phyloP scores from a whole-genome alignment of 2,329 filamentous ascomycete species.

The Stemphylium beticola region DNA sequence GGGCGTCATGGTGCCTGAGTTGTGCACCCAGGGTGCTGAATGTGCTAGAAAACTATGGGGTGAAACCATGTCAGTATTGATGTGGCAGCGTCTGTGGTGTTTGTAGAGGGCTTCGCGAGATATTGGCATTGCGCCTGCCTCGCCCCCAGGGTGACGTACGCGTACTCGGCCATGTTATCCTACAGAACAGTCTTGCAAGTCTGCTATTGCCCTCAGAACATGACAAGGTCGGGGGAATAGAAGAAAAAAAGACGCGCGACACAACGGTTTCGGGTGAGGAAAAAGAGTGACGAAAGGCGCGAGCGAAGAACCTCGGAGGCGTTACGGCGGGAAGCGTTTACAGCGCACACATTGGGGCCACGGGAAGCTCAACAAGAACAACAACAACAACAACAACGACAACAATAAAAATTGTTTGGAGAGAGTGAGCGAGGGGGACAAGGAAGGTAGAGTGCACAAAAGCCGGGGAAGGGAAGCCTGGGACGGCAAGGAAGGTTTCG shows the following conservation, averaged over 20 bases:
- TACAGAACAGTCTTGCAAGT: conserved; percentile 5
- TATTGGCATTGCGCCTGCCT: conserved; percentile 11
- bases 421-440: not conserved
- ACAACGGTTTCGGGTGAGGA: conserved; percentile 1
- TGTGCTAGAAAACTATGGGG: conserved; percentile 40
- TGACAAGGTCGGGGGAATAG: conserved; percentile 11
- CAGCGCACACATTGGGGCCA: conserved; percentile 12
- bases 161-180: conserved; percentile 32
- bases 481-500: not conserved
- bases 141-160: conserved; percentile 23
- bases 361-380: not conserved
- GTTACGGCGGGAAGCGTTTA: conserved; percentile 11
- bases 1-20: conserved; percentile 43
- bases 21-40: conserved; percentile 43
- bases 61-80: conserved; percentile 17
- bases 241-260: not conserved
- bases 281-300: conserved; percentile 45
- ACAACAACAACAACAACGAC: too few species aligned
- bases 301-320: conserved; percentile 17
- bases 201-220: conserved; percentile 9
- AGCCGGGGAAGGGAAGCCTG: not conserved
- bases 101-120: not conserved
- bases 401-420: not conserved
- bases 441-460: not conserved
- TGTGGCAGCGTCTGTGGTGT: not conserved